These are phyloP conservation scores for Alternaria metachromatica DNA, from an alignment of 2,329 filamentous ascomycete species.

Conservation along the genomic window DNA sequence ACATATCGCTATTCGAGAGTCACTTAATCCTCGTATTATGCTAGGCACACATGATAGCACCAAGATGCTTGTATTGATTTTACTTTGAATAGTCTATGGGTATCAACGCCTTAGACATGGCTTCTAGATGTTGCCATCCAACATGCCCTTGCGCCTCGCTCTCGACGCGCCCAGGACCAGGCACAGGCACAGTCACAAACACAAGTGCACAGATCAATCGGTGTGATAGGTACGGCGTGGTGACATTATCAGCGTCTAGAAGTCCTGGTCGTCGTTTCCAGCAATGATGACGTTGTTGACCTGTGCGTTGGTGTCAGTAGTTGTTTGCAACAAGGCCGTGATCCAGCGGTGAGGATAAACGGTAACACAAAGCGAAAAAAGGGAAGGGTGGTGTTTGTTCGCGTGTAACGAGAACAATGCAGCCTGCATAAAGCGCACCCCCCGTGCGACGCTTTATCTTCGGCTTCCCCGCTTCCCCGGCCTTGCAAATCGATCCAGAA, in stretches of 20 bases:
- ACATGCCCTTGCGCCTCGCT: neutral
- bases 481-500: slow-evolving; percentile 8
- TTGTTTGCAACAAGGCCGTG: neutral
- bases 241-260: slow-evolving; percentile 57
- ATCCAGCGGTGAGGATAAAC: slow-evolving; percentile 8
- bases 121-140: slow-evolving; percentile 1
- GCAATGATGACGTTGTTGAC: slow-evolving; percentile 94
- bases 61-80: slow-evolving; percentile 11
- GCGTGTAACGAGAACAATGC: slow-evolving; percentile 27
- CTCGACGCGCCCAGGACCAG: neutral
- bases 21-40: too few relatives aligned
- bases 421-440: slow-evolving; percentile 9
- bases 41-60: neutral
- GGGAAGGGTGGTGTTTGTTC: slow-evolving; percentile 10
- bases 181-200: neutral
- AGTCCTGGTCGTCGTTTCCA: slow-evolving; percentile 86
- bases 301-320: slow-evolving; percentile 40
- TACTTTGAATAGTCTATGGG: slow-evolving; percentile 3
- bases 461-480: slow-evolving; percentile 31
- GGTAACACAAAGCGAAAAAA: slow-evolving; percentile 15
- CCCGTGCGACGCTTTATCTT: slow-evolving; percentile 10
- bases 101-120: neutral
- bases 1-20: too few relatives aligned
- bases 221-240: slow-evolving; percentile 2
- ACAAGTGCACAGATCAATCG: neutral